Evolutionary conservation across 805 yeast genomes (phyloP).

Genomic region (Candida quercuum): DNA sequence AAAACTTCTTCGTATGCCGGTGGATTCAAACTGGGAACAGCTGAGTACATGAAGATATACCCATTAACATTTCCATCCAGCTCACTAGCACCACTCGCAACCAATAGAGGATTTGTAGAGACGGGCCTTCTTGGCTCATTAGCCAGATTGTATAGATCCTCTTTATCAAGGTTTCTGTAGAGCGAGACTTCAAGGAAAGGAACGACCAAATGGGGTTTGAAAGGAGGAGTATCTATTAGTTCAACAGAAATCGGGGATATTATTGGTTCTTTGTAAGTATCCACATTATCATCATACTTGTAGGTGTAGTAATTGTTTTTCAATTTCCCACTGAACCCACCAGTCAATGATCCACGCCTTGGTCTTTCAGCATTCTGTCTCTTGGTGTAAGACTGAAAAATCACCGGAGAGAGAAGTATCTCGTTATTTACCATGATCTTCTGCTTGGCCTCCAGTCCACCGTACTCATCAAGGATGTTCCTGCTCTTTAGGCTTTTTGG

Average conservation of each 20-base stretch:
- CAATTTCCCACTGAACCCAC: conserved; percentile 1
- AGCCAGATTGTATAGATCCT: conserved; percentile 55
- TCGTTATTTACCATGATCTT: conserved; percentile 26
- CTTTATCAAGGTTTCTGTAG: conserved; percentile 54
- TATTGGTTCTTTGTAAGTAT: conserved; percentile 39
- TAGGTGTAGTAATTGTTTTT: conserved; percentile 18
- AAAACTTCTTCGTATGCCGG: conserved; percentile 44
- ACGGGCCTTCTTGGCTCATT: conserved; percentile 58
- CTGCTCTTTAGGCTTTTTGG: conserved; percentile 37
- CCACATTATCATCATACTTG: conserved; percentile 5
- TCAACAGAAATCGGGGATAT: conserved; percentile 61
- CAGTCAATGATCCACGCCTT: conserved; percentile 4
- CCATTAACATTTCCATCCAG: conserved; percentile 74
- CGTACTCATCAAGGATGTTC: conserved; percentile 42
- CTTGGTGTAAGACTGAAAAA: conserved; percentile 29
- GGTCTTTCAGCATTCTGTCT: conserved; percentile 1
- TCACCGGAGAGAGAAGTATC: conserved; percentile 31
- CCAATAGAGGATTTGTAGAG: conserved; percentile 60
- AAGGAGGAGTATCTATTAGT: conserved; percentile 71
- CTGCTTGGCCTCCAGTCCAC: conserved; percentile 33
- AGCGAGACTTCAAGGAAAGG: conserved; percentile 74
- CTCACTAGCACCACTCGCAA: conserved; percentile 77
- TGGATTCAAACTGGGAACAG: conserved; percentile 58
- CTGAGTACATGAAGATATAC: conserved; percentile 62
- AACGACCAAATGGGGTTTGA: conserved; percentile 58